Evolutionary conservation across 257 asterid genomes (phyloP).

Genomic region (Mitragyna speciosa): DNA sequence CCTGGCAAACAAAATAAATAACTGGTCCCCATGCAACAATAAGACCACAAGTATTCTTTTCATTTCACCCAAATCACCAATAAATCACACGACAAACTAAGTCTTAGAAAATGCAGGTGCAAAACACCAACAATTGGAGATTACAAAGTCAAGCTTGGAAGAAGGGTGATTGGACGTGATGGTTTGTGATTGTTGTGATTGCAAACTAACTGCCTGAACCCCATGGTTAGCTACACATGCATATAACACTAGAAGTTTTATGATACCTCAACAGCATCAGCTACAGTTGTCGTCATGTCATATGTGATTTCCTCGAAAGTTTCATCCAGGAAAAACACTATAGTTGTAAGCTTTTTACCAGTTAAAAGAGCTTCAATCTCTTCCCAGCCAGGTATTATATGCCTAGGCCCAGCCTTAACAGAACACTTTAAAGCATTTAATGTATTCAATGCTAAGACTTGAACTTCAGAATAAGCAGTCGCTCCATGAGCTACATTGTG

Average conservation of each 20-base stretch:
- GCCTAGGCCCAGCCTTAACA: slow-evolving; percentile 95
- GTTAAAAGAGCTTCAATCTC: slow-evolving; percentile 95
- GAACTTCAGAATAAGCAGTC: slow-evolving; percentile 74
- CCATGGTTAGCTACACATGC: background rate
- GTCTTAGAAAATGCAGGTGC: background rate
- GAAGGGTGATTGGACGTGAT: background rate
- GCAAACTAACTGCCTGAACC: background rate
- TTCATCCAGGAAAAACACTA: slow-evolving; percentile 96
- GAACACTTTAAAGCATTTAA: slow-evolving; percentile 86
- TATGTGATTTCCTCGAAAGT: slow-evolving; percentile 97
- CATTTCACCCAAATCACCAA: background rate
- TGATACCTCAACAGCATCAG: slow-evolving; percentile 94
- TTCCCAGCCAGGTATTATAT: slow-evolving; percentile 82
- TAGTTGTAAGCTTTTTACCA: slow-evolving; percentile 90
- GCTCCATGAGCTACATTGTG: slow-evolving; percentile 71
- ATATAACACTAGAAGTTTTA: background rate
- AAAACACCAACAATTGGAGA: background rate
- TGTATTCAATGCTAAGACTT: slow-evolving; percentile 75
- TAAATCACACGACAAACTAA: background rate
- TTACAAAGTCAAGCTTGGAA: background rate
- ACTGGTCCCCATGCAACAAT: background rate
- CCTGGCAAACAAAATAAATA: background rate
- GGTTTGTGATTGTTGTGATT: background rate
- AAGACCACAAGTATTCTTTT: background rate
- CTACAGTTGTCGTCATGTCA: slow-evolving; percentile 94